Percentiles rank a stretch among this genome's conserved stretches.
Evolutionary conservation across 331 rosid genomes (phyloP).

Genomic region (Malus hybrid): DNA sequence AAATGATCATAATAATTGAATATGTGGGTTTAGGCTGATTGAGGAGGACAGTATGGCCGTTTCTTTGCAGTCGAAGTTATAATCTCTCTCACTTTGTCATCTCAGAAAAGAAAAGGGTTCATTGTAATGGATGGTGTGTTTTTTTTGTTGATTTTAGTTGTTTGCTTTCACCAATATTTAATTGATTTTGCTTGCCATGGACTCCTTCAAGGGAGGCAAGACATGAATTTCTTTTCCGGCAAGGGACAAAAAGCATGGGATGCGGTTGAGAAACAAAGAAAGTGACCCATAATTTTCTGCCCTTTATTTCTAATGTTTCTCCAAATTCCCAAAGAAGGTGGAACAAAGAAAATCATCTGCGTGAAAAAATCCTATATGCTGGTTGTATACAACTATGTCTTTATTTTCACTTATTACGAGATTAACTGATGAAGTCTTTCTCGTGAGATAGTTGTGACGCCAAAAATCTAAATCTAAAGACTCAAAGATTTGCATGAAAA

Average conservation of each 20-base stretch:
- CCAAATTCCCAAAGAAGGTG: slow-evolving; percentile 9
- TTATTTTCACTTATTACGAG: too few species aligned
- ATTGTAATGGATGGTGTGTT: too few species aligned
- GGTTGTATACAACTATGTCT: too few species aligned
- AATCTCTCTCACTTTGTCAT: too few species aligned
- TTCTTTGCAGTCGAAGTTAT: rapidly evolving
- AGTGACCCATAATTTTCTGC: slow-evolving; percentile 38
- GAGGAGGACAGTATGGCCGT: too few species aligned
- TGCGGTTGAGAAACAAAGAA: slow-evolving; percentile 43
- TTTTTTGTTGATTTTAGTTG: neutral
- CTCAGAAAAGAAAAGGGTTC: too few species aligned
- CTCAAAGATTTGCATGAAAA: too few species aligned
- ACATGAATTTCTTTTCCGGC: slow-evolving; percentile 64
- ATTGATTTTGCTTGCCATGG: slow-evolving; percentile 40
- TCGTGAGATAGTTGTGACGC: too few species aligned
- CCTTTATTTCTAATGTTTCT: neutral
- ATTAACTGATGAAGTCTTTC: too few species aligned
- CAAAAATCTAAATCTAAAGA: too few species aligned
- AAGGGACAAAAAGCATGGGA: slow-evolving; percentile 76
- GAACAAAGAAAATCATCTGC: neutral
- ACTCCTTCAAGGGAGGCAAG: slow-evolving; percentile 70
- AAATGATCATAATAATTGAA: neutral
- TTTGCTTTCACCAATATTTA: slow-evolving; percentile 35
- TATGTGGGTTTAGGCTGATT: too few species aligned
- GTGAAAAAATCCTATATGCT: too few species aligned